Conservation (phyloP, 352 stramenopile species). For the Elongisporangium anandrum region DNA sequence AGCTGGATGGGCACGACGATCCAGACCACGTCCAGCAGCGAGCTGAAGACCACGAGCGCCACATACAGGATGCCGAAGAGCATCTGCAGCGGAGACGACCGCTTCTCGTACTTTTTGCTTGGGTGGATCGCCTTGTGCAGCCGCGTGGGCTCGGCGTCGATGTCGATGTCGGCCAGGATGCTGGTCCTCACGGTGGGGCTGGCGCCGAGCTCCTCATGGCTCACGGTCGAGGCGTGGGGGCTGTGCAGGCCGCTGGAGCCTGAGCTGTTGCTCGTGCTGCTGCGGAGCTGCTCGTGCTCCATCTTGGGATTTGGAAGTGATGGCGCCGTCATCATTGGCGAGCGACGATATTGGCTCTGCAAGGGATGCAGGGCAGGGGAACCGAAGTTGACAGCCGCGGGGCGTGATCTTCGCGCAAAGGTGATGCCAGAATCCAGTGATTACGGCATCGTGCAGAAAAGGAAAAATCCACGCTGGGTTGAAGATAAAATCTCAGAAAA, state of each 20-base stretch:
- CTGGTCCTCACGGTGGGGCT: slow-evolving; percentile 1
- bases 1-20: slow-evolving; percentile 52
- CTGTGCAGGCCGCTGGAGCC: not conserved
- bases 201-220: slow-evolving; percentile 1
- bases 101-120: slow-evolving; percentile 42
- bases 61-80: slow-evolving; percentile 42
- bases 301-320: no score
- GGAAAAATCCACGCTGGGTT: no score
- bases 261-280: no score
- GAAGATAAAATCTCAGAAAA: no score
- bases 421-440: no score
- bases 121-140: slow-evolving; percentile 14
- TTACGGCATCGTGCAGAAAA: no score
- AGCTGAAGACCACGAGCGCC: slow-evolving; percentile 35
- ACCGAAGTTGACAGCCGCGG: no score
- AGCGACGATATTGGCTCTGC: no score
- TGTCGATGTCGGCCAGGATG: not conserved
- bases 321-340: no score
- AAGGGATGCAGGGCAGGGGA: no score
- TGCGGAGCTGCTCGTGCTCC: no score
- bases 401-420: no score
- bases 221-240: not conserved
- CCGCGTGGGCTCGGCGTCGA: slow-evolving; percentile 14
- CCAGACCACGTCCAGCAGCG: slow-evolving; percentile 60
- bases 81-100: slow-evolving; percentile 31